Evolutionary conservation across 1,284 basidiomycete genomes (phyloP), one percentile per base, ranked within the genome.

Genomic region (Flammula alnicola): DNA sequence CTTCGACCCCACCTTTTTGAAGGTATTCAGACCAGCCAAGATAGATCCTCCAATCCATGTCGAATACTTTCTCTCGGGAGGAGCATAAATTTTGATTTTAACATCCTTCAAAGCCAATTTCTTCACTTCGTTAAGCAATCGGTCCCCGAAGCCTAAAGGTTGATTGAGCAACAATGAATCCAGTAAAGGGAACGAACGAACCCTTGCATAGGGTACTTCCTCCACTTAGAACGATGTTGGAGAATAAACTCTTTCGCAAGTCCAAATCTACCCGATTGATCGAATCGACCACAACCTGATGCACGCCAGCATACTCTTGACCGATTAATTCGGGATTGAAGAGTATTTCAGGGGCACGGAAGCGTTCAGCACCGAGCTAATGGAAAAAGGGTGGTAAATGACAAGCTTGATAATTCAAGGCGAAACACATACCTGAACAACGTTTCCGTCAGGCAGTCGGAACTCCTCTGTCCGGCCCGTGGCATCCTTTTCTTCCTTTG

Each of bases 21-120:
- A 99, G 16, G 97, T 98, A 60, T 86, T 95, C 52, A 99, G 73
- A 31, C 96, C 95, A 37, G 96, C 96, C 47, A 98, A 74, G 65
- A 97, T 97, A 50, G 92, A 95, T 4, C 96, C 96, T 44, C 97
- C 97, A 62, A 99, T 99, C 97, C 97, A 99, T 19, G 96, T 99
- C 14, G 95, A 95, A 72, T 99, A 99, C 75, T 99, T 99, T 56
- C 97, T 87, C 72, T 99, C 97, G n/a, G 97, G 97, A 23, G 97
- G 97, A 10, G 97, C 97, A 62, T 94, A 98, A 63, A 99, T 99
- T 77, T 98, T 98, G 73, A 99, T 95, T 79, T 98, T 98, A 65
- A 96, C 86, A 61, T 99, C 97, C 64, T 97, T 95, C 58, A 98
- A 71, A n/a, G 95, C 93, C 38, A 98, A 76, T 73, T 92, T 95